Base-by-base conservation (phyloP, 116 monocot genomes). In the Phalaenopsis hybrid region DNA sequence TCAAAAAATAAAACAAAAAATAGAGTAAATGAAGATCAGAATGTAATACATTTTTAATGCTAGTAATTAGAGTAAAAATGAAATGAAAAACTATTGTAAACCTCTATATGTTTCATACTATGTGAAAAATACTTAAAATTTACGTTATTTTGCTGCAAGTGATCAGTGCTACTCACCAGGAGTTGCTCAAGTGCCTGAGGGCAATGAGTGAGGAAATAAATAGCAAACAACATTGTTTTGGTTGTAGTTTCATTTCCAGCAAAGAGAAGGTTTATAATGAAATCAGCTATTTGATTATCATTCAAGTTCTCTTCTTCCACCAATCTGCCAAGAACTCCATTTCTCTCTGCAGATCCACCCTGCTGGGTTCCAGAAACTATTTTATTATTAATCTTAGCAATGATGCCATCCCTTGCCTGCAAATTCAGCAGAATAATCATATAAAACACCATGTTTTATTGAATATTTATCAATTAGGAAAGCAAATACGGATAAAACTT, bases 241-340 rank as follows among this genome's bases (percentile, higher is more conserved):
- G 85, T 81, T 20, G 88, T 86, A 0, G 88, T 88, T 74, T 88
- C 88, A 57, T 86, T 88, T 58, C 88, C 88, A 55, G 88, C 88
- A 79, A 88, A 88, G 0, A 88, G 63, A 4, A 88, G 83, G 28
- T 88, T 88, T 31, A 88, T 88, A 21, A 88, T 83, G 79, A 88
- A 88, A 44, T 88, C 88, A 3, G 83, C 81, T 34, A 83, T 50
- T 8, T 78, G 81, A 44, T 85, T 79, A 63, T 88, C 81, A 15
- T 81, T 46, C 46, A 88, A 72, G 45, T 75, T 79, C 34, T 88
- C 86, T 83, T 85, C 83, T 45, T 83, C 83, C 23, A 86, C 51
- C 79, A 88, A 65, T 49, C 86, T 88, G 6, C 86, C 83, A 55
- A 88, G 81, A 2, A 88, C 83, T 6, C 83, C 88, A 69, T 57